These are phyloP conservation scores for Cutaneotrichosporon cyanovorans DNA, from an alignment of 1,284 basidiomycete genomes.

Conservation along the genomic window DNA sequence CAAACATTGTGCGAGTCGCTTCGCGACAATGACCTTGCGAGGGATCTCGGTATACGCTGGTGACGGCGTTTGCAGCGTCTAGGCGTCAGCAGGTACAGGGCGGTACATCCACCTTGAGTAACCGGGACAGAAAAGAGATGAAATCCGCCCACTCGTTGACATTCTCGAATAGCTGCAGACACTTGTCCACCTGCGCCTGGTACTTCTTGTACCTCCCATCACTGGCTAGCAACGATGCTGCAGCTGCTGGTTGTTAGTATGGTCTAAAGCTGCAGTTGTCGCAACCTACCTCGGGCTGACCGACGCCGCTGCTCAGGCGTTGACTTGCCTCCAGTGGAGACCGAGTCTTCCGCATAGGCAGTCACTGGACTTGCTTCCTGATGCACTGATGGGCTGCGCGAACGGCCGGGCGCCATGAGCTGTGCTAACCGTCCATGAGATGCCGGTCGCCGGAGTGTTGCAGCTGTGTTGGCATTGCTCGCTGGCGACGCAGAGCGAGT, in stretches of 20 bases:
- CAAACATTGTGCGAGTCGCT: constrained; percentile 90
- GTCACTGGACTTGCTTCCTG: constrained; percentile 22
- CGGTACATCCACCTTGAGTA: constrained; percentile 67
- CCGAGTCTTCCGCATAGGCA: constrained; percentile 24
- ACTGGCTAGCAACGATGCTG: constrained; percentile 32
- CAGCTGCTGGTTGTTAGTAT: constrained; percentile 21
- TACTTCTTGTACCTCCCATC: constrained; percentile 98
- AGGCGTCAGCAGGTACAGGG: not conserved
- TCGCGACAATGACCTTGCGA: constrained; percentile 86
- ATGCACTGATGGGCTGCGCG: constrained; percentile 29
- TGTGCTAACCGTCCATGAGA: constrained; percentile 33
- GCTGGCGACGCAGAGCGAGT: constrained; percentile 18
- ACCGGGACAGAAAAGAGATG: constrained; percentile 89
- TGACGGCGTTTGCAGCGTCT: constrained; percentile 78
- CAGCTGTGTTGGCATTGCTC: not conserved
- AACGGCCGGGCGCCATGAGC: constrained; percentile 34
- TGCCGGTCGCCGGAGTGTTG: constrained; percentile 28
- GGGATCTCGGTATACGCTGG: constrained; percentile 91
- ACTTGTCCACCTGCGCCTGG: constrained; percentile 80
- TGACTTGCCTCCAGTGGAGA: constrained; percentile 22
- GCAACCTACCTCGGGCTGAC: constrained; percentile 32
- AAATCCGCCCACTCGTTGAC: constrained; percentile 99
- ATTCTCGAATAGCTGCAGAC: constrained; percentile 85
- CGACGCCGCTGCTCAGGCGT: constrained; percentile 38
- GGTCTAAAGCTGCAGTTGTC: no score